Conservation (phyloP, 495 filamentous ascomycete genomes). For the Daldinia decipiens region DNA sequence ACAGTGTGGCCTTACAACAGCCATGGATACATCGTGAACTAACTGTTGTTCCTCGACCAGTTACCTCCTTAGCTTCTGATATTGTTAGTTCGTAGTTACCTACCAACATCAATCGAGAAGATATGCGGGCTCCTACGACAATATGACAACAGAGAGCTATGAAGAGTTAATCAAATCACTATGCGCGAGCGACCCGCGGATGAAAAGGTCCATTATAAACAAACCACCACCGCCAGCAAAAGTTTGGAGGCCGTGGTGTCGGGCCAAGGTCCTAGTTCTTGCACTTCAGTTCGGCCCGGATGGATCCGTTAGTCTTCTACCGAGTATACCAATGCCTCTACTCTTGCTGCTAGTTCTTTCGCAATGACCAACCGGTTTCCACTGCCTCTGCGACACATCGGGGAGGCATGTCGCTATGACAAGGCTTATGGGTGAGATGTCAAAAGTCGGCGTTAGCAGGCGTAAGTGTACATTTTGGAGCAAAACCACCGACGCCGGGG, state of each 20-base stretch:
- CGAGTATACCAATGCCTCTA: not conserved
- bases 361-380: not conserved
- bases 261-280: not conserved
- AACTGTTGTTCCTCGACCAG: not conserved
- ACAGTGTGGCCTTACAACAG: not conserved
- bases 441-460: not conserved
- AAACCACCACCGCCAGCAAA: not conserved
- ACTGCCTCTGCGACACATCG: not conserved
- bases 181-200: not conserved
- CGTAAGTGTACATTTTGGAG: slow-evolving; percentile 7
- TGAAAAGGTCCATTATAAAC: not conserved
- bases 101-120: not conserved
- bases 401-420: not conserved
- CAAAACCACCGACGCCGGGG: not conserved
- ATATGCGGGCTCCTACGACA: not conserved
- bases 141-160: not conserved
- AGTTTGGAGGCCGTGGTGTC: slow-evolving; percentile 4
- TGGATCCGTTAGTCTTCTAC: not conserved
- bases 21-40: too few species aligned
- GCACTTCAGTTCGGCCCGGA: not conserved
- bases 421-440: slow-evolving; percentile 1
- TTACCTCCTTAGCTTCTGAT: not conserved
- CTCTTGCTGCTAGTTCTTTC: not conserved
- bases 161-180: slow-evolving; percentile 2
- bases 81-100: not conserved